Evolutionary conservation across 371 early-diverging fungal genomes (phyloP).

Genomic region (Mucor mucedo): DNA sequence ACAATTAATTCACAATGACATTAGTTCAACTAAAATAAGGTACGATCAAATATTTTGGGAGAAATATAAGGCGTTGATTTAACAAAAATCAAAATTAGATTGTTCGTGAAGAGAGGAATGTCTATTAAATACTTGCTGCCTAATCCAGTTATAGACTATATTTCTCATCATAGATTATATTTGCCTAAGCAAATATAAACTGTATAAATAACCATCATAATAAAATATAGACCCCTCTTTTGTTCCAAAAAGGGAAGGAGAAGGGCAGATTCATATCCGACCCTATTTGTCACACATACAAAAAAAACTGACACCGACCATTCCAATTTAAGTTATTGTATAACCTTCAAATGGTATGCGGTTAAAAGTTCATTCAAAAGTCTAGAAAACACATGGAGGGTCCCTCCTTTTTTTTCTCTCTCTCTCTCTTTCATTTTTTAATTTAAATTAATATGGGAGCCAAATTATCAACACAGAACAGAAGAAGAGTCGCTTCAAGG

Average conservation of each 20-base stretch:
- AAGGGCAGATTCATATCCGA: neutral
- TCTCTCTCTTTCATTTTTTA: constrained; percentile 1
- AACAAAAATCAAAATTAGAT: constrained; percentile 44
- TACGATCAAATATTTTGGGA: constrained; percentile 23
- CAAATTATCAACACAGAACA: constrained; percentile 10
- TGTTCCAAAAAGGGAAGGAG: neutral
- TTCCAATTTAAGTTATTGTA: neutral
- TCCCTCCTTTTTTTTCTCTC: neutral
- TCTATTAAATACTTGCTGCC: constrained; percentile 95
- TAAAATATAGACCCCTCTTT: too few species aligned
- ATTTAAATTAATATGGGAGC: constrained; percentile 18
- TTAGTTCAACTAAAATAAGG: constrained; percentile 94
- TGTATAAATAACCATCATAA: too few species aligned
- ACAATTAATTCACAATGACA: constrained; percentile 96
- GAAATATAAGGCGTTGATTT: neutral
- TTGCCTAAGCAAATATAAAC: constrained; percentile 3
- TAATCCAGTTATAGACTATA: constrained; percentile 91
- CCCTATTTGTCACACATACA: neutral
- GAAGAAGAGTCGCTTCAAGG: constrained; percentile 14
- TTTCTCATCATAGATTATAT: constrained; percentile 77
- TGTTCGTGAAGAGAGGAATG: constrained; percentile 93
- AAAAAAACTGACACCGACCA: neutral
- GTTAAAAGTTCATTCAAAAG: neutral
- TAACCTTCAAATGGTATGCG: neutral
- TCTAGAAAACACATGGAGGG: neutral